These are phyloP conservation scores for Fagopyrum esculentum DNA, from an alignment of 148 eudicot genomes.

Conservation along the genomic window DNA sequence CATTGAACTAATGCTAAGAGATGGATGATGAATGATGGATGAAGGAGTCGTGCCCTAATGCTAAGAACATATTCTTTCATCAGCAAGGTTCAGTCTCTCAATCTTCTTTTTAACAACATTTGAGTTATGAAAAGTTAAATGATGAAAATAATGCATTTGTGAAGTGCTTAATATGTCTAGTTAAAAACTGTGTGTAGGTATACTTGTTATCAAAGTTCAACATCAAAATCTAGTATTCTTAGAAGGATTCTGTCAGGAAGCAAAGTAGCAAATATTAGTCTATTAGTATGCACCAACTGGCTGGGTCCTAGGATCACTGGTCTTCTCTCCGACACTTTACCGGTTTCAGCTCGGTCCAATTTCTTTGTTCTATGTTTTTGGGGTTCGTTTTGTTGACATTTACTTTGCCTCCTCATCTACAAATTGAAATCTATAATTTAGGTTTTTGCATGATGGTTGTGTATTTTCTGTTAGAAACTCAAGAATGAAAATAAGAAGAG, in stretches of 20 bases:
- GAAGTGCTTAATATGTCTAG: not conserved
- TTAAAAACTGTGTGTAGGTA: conserved; percentile 33
- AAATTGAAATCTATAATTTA: too few species aligned
- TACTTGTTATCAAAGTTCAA: conserved; percentile 56
- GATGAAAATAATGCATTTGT: not conserved
- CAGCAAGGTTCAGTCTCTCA: conserved; percentile 47
- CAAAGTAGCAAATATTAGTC: conserved; percentile 71
- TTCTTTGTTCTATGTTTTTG: too few species aligned
- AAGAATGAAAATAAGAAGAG: too few species aligned
- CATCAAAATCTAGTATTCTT: conserved; percentile 71
- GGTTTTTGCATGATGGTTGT: too few species aligned
- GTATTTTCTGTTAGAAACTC: too few species aligned
- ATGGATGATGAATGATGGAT: too few species aligned
- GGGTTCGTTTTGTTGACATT: too few species aligned
- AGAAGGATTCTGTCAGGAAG: conserved; percentile 70
- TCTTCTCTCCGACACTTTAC: too few species aligned
- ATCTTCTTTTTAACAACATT: not conserved
- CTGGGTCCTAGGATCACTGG: too few species aligned
- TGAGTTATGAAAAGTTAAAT: not conserved
- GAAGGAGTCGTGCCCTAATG: not conserved
- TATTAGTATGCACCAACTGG: conserved; percentile 15
- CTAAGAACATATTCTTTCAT: conserved; percentile 65
- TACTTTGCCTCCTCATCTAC: too few species aligned
- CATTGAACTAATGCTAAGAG: too few species aligned
- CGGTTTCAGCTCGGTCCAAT: too few species aligned